These are phyloP conservation scores for Mycogone perniciosa DNA, from an alignment of 2,329 filamentous ascomycete species.

Conservation along the genomic window DNA sequence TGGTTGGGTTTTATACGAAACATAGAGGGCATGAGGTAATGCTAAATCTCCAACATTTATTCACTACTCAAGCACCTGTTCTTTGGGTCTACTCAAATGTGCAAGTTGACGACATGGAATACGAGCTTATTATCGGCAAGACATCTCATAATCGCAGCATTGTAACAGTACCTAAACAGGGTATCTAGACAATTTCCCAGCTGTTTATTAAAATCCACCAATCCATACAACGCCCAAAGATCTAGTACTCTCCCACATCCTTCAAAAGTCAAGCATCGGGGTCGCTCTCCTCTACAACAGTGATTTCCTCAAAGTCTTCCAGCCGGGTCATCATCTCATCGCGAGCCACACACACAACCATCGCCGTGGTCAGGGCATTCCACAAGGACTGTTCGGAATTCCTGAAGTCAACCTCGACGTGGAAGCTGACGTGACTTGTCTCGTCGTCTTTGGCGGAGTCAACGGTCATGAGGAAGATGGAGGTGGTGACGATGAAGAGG, in stretches of 20 bases:
- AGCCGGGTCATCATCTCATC: conserved; percentile 31
- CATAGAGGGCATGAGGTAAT: conserved; percentile 21
- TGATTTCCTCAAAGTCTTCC: conserved; percentile 30
- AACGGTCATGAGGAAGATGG: conserved; percentile 34
- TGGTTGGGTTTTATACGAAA: conserved; percentile 18
- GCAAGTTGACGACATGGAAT: too few species aligned
- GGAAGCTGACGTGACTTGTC: conserved; percentile 34
- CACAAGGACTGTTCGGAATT: conserved; percentile 36
- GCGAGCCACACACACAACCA: conserved; percentile 34
- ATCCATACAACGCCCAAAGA: neutral
- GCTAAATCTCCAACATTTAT: conserved; percentile 20
- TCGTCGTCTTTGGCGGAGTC: conserved; percentile 31
- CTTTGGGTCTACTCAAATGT: too few species aligned
- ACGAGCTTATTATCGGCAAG: too few species aligned
- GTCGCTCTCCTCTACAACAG: conserved; percentile 28
- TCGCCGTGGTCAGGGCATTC: conserved; percentile 38
- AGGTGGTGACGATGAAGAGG: conserved; percentile 35
- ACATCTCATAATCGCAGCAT: too few species aligned
- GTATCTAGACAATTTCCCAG: too few species aligned
- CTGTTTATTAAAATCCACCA: too few species aligned
- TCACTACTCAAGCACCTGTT: conserved; percentile 9
- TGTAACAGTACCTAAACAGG: too few species aligned
- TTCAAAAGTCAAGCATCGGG: conserved; percentile 28
- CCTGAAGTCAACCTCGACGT: conserved; percentile 35
- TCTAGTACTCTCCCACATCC: neutral